phyloP scores from a whole-genome alignment of 2,329 filamentous ascomycete species.

The Xylariaceae sp. region DNA sequence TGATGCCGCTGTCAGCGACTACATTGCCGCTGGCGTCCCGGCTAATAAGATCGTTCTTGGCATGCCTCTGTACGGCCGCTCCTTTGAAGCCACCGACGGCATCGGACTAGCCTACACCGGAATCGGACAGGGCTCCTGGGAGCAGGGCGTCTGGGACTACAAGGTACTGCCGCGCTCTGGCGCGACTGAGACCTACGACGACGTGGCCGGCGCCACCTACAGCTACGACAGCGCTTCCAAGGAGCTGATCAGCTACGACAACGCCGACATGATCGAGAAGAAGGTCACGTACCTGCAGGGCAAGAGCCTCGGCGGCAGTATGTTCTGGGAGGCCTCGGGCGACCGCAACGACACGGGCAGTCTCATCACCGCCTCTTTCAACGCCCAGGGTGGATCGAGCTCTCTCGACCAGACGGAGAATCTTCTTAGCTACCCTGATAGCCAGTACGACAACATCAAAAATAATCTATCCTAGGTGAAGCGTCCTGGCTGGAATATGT shows the following conservation, averaged over 20 bases:
- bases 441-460: constrained; percentile 36
- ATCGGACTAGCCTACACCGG: constrained; percentile 66
- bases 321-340: constrained; percentile 84
- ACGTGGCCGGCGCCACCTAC: constrained; percentile 64
- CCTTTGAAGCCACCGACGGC: constrained; percentile 66
- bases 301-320: constrained; percentile 69
- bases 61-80: constrained; percentile 79
- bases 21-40: constrained; percentile 64
- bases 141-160: constrained; percentile 73
- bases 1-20: constrained; percentile 65
- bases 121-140: constrained; percentile 70
- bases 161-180: constrained; percentile 70
- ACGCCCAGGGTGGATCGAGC: constrained; percentile 28
- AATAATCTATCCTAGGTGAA: constrained; percentile 27
- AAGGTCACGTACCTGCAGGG: constrained; percentile 70
- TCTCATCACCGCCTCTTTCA: constrained; percentile 52
- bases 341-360: constrained; percentile 64
- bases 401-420: constrained; percentile 32
- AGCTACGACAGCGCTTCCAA: constrained; percentile 64
- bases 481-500: background rate
- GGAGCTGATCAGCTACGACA: constrained; percentile 75
- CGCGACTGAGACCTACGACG: constrained; percentile 61
- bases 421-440: constrained; percentile 34
- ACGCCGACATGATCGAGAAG: constrained; percentile 56
- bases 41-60: constrained; percentile 72